Evolutionary conservation across 169 alveolate species (phyloP).

Genomic region (Eimeria praecox): DNA sequence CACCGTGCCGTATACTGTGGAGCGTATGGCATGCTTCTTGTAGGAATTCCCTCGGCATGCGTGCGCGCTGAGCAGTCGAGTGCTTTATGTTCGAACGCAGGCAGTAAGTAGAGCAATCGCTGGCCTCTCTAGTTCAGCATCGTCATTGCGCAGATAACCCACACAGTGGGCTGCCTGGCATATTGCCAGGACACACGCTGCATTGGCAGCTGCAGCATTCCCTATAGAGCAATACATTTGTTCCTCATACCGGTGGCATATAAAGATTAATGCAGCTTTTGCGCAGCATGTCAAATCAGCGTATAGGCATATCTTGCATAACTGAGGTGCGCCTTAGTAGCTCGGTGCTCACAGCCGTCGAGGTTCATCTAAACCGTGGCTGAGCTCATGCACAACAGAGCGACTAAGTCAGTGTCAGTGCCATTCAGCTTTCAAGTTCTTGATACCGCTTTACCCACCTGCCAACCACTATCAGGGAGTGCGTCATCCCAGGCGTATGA

Average conservation of each 20-base stretch:
- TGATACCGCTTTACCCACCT: neutral
- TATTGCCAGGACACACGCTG: neutral
- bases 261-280: no score
- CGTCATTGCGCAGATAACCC: neutral
- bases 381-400: no score
- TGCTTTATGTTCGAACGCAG: neutral
- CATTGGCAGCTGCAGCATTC: no score
- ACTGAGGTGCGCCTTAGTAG: no score
- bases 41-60: neutral
- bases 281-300: no score
- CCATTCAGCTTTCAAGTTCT: neutral
- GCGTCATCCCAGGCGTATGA: neutral
- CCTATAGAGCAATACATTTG: no score
- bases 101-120: neutral
- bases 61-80: no score
- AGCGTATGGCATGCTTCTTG: neutral
- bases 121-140: neutral
- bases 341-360: no score
- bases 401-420: no score
- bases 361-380: no score
- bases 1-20: neutral
- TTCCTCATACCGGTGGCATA: no score
- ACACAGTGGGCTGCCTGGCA: neutral
- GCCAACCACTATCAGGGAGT: neutral
- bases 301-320: no score